phyloP scores from a whole-genome alignment of 768 basidiomycete species.

The Rhodotorula graminis region DNA sequence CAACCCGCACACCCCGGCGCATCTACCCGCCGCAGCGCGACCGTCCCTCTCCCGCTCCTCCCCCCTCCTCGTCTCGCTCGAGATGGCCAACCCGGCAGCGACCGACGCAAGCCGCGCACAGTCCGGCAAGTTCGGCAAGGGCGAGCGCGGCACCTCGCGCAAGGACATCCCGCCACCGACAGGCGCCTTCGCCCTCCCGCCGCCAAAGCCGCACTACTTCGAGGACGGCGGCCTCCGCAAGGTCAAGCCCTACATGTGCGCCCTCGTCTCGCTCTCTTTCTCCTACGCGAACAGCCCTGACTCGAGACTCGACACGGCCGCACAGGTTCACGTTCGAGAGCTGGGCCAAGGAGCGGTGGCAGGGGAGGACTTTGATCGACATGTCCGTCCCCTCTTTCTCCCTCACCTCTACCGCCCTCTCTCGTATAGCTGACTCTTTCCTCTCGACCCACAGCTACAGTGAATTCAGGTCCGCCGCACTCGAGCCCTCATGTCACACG shows the following conservation, averaged over 20 bases:
- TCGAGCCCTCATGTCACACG: neutral
- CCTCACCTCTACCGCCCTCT: neutral
- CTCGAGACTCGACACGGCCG: fast-evolving
- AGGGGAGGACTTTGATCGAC: conserved; percentile 31
- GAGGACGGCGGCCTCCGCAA: conserved; percentile 34
- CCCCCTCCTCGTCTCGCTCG: neutral
- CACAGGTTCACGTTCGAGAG: conserved; percentile 26
- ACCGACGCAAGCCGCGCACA: neutral
- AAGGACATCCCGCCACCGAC: conserved; percentile 16
- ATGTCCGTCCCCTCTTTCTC: conserved; percentile 16
- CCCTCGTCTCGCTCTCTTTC: too few species aligned
- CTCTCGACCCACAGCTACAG: conserved; percentile 24
- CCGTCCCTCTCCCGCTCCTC: neutral
- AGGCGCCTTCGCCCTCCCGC: conserved; percentile 23
- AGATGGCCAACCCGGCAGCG: neutral
- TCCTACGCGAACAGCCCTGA: neutral
- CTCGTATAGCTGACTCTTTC: neutral
- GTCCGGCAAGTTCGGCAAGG: conserved; percentile 1
- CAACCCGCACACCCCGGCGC: too few species aligned
- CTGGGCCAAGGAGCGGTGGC: conserved; percentile 38
- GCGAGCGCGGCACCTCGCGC: conserved; percentile 11
- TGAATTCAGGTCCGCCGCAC: conserved; percentile 37
- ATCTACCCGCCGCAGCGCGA: too few species aligned
- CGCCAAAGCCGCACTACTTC: conserved; percentile 27
- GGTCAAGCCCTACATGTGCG: conserved; percentile 36